These are phyloP conservation scores for Pseudopithomyces chartarum DNA, from an alignment of 2,329 filamentous ascomycete genomes.

Conservation along the genomic window DNA sequence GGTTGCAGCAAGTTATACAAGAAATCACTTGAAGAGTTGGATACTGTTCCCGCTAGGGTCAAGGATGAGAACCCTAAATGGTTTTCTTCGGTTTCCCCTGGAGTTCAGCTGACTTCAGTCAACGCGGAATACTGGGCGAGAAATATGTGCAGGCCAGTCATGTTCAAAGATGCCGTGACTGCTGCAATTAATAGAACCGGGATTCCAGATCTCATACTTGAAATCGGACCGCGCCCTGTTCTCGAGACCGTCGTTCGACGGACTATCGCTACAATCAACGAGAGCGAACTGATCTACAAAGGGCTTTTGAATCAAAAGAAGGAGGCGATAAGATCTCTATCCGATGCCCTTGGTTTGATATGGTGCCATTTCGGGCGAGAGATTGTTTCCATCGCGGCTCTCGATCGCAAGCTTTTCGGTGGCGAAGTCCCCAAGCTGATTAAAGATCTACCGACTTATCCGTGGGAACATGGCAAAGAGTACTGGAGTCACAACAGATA, in stretches of 20 bases:
- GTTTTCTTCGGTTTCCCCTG: conserved; percentile 12
- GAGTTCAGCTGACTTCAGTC: not conserved
- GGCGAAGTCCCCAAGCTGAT: not conserved
- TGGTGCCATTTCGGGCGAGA: conserved; percentile 12
- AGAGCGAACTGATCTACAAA: not conserved
- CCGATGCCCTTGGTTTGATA: conserved; percentile 13
- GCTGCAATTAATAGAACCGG: conserved; percentile 18
- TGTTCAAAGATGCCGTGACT: conserved; percentile 50
- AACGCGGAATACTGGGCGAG: conserved; percentile 48
- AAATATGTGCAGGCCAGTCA: conserved; percentile 52
- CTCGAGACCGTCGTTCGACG: conserved; percentile 33
- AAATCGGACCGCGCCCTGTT: conserved; percentile 53
- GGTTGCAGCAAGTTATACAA: conserved; percentile 15
- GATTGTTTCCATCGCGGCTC: conserved; percentile 29
- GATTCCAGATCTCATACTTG: conserved; percentile 41
- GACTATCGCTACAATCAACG: conserved; percentile 9
- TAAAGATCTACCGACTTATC: conserved; percentile 25
- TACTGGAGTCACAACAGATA: conserved; percentile 25
- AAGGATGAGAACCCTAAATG: not conserved
- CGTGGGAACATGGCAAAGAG: conserved; percentile 13
- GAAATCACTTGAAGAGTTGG: conserved; percentile 6
- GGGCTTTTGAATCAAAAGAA: conserved; percentile 21
- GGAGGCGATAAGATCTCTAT: conserved; percentile 24
- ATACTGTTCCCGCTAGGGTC: not conserved
- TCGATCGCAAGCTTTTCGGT: conserved; percentile 9